Conservation (phyloP, 2,329 filamentous ascomycete species). For the Pezicula neosporulosa region DNA sequence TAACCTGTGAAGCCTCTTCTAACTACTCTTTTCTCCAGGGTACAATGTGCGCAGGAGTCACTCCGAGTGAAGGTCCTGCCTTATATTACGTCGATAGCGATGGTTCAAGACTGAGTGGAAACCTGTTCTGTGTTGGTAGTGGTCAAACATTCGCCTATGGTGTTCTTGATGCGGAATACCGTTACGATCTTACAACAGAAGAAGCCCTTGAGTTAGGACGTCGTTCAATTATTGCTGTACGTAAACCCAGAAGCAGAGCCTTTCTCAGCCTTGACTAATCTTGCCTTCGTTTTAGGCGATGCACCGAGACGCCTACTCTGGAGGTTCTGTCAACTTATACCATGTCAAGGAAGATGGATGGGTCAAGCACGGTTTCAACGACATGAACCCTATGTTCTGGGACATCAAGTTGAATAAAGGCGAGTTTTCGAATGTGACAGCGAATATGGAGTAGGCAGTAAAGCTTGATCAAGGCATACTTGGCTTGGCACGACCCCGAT, state of each 20-base stretch:
- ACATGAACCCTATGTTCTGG: conserved; percentile 99
- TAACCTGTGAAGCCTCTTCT: too few relatives aligned
- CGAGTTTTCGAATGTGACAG: conserved; percentile 67
- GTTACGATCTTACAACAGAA: conserved; percentile 75
- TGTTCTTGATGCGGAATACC: conserved; percentile 93
- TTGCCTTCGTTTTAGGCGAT: conserved; percentile 52
- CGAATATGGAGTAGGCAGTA: conserved; percentile 7
- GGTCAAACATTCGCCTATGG: conserved; percentile 99
- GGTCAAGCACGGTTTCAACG: conserved; percentile 97
- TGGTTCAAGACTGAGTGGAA: conserved; percentile 86
- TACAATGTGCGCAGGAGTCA: conserved; percentile 98
- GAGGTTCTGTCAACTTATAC: conserved; percentile 97
- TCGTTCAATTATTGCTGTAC: too few relatives aligned
- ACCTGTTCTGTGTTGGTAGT: conserved; percentile 96
- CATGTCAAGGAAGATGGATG: conserved; percentile 98
- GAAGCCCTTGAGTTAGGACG: conserved; percentile 88
- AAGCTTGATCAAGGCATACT: too few relatives aligned
- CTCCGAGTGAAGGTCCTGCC: conserved; percentile 89
- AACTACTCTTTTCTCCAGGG: conserved; percentile 38
- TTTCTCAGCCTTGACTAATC: too few relatives aligned
- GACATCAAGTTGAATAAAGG: conserved; percentile 98
- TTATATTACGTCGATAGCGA: conserved; percentile 99
- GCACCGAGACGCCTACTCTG: conserved; percentile 97
- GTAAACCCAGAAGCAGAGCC: too few relatives aligned
- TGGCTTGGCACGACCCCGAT: too few relatives aligned